Evolutionary conservation across 2,329 filamentous ascomycete species (phyloP).

Genomic region (Capronia americana): DNA sequence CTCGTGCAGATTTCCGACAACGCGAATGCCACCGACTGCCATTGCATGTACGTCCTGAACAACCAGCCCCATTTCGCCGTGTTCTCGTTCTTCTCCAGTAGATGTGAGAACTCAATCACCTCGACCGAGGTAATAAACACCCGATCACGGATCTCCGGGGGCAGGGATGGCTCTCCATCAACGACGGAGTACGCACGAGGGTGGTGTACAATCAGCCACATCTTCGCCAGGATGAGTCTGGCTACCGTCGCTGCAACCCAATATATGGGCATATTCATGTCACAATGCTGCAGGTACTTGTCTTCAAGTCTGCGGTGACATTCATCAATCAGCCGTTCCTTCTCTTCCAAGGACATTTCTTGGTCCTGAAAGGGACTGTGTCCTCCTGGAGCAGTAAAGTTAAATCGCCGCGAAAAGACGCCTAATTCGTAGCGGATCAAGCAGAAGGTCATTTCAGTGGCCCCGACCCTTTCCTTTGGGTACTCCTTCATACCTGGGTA

Average conservation of each 20-base stretch:
- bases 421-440: constrained; percentile 62
- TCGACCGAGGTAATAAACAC: constrained; percentile 76
- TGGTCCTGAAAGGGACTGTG: constrained; percentile 32
- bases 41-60: constrained; percentile 69
- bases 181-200: constrained; percentile 63
- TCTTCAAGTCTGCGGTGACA: constrained; percentile 62
- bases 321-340: constrained; percentile 57
- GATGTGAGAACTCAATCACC: constrained; percentile 72
- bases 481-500: constrained; percentile 55
- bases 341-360: constrained; percentile 42
- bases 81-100: constrained; percentile 68
- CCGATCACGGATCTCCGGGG: constrained; percentile 69
- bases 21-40: constrained; percentile 68
- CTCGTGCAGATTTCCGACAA: constrained; percentile 65
- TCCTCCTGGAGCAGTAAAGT: constrained; percentile 45
- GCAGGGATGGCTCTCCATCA: constrained; percentile 61
- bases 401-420: constrained; percentile 49
- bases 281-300: constrained; percentile 61
- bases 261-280: constrained; percentile 62
- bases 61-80: constrained; percentile 71
- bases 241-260: constrained; percentile 73
- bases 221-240: constrained; percentile 76
- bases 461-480: constrained; percentile 57
- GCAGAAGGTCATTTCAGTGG: constrained; percentile 61
- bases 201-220: constrained; percentile 78